These are phyloP conservation scores for Salisapilia sapeloensis DNA, from an alignment of 352 stramenopile genomes.

Conservation along the genomic window DNA sequence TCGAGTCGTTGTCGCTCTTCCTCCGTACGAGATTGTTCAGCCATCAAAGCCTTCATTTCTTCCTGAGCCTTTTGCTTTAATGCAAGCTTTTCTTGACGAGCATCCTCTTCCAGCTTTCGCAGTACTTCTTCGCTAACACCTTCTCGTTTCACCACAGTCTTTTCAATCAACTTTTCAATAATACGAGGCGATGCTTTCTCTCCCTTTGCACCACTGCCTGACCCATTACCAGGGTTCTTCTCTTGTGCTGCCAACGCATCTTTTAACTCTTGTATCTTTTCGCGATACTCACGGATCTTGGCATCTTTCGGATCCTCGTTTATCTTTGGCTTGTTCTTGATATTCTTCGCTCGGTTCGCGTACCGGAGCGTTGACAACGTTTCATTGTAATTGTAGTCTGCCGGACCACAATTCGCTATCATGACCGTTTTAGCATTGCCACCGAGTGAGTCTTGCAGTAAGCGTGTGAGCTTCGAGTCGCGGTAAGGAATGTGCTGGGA, in stretches of 20 bases:
- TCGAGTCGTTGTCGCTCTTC: conserved; percentile 77
- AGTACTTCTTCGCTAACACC: conserved; percentile 65
- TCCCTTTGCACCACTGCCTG: conserved; percentile 4
- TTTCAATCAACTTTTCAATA: conserved; percentile 50
- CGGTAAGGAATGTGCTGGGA: conserved; percentile 91
- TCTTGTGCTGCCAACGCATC: conserved; percentile 38
- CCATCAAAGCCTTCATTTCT: conserved; percentile 71
- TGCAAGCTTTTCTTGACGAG: conserved; percentile 48
- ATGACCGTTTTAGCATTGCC: conserved; percentile 96
- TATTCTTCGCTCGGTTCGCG: conserved; percentile 87
- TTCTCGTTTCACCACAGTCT: conserved; percentile 58
- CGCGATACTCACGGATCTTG: conserved; percentile 38
- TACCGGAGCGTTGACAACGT: conserved; percentile 89
- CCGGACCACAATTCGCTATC: conserved; percentile 92
- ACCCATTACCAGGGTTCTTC: conserved; percentile 10
- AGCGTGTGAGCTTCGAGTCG: conserved; percentile 87
- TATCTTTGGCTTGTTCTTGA: conserved; percentile 88
- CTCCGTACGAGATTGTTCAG: conserved; percentile 74
- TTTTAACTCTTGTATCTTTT: conserved; percentile 39
- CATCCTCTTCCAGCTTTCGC: conserved; percentile 57
- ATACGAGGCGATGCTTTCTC: conserved; percentile 14
- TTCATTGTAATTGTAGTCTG: conserved; percentile 95
- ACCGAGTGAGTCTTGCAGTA: conserved; percentile 89
- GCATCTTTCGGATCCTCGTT: conserved; percentile 82
- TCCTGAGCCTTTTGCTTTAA: conserved; percentile 51